Evolutionary conservation across 345 rosid genomes (phyloP), one percentile per base, ranked within the genome.

Genomic region (Geranium brycei): DNA sequence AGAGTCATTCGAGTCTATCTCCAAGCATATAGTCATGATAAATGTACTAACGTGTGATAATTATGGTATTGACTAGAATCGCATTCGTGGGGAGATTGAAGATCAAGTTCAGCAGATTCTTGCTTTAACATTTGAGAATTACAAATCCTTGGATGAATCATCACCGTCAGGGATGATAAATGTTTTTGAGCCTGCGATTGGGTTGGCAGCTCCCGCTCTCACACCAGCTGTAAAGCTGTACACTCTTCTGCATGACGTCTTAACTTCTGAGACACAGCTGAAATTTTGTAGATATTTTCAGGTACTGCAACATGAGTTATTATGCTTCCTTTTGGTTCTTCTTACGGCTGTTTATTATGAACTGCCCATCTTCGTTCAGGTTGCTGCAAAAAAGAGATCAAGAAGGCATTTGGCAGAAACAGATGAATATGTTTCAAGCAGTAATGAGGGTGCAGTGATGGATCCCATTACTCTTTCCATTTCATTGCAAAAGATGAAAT

Each of bases 71-170:
- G 57, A 62, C 64, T 79, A 93, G 99, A 93, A 93, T 19, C 95
- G 99, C 62, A 83, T 93, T 53, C 68, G 86, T 72, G 96, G 91
- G 73, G 99, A 87, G 77, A 85, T 81, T 72, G 88, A 80, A 75
- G 97, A 93, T 75, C 96, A 93, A 81, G 83, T 93, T n/a, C 95
- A 90, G 75, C 99, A 93, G 72, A 82, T 88, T 69, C 92, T 93
- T 69, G 79, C 95, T 64, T 69, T 82, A 64, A 87, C 78, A 70
- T 93, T 90, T 69, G 95, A 86, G 83, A 93, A 93, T 73, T 93
- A 93, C 75, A 93, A 93, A 70, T 91, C 97, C 16, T 89, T 93
- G 57, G 97, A 90, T 59, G 99, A 93, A 69, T 82, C 97, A 41
- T 69, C 84, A 63, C 69, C 77, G 40, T 82, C 92, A 16, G 99